These are phyloP conservation scores for Aspergillus piperis DNA, from an alignment of 2,329 filamentous ascomycete genomes.

Conservation along the genomic window DNA sequence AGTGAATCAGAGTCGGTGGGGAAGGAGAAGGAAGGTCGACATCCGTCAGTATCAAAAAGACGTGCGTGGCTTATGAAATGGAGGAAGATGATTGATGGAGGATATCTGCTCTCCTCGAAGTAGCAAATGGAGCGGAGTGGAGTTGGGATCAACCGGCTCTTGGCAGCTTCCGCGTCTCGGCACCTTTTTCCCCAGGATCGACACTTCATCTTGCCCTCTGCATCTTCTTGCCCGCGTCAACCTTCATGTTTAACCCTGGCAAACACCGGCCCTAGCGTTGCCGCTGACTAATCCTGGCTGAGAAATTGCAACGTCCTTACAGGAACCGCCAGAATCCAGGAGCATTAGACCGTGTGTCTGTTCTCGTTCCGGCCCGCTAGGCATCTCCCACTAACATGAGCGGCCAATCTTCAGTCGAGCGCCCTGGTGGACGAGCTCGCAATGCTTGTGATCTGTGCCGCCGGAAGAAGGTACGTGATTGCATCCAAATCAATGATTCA, in stretches of 20 bases:
- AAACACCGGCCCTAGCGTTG: not conserved
- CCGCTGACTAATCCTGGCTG: not conserved
- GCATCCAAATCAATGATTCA: not conserved
- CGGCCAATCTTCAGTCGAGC: not conserved
- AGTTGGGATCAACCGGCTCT: not conserved
- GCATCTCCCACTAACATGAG: not conserved
- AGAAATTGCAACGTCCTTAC: no score
- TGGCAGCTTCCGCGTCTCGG: not conserved
- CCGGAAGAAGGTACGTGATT: conserved; percentile 20
- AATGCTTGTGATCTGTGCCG: conserved; percentile 28
- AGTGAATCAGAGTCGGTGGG: not conserved
- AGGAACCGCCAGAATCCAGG: no score
- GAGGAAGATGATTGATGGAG: conserved; percentile 6
- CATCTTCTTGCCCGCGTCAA: no score
- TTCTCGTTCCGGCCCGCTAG: not conserved
- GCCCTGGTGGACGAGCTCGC: conserved; percentile 13
- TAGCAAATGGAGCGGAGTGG: no score
- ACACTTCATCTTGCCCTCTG: not conserved
- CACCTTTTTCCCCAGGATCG: not conserved
- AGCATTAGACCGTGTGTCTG: not conserved
- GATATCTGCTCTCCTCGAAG: not conserved
- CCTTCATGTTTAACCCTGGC: no score
- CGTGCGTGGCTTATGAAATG: not conserved
- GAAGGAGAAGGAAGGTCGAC: no score
- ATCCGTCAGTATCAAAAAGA: not conserved